Percentiles rank a stretch among this genome's conserved stretches.
Evolutionary conservation across 169 alveolate species (phyloP).

Genomic region (Cryptosporidium muris): DNA sequence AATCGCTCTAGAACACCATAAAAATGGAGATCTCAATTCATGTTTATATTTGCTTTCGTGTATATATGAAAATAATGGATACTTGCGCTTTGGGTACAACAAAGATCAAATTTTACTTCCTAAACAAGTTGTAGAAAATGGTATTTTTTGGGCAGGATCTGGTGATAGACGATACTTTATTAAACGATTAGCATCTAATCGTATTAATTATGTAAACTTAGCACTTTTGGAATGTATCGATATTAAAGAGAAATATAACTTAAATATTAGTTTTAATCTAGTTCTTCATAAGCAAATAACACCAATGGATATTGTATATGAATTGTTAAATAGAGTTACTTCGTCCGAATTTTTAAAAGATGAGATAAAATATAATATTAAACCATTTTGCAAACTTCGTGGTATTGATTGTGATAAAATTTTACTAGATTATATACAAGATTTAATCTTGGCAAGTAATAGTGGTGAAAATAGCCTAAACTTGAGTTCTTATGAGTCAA

Average conservation of each 20-base stretch:
- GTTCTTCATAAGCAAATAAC: slow-evolving; percentile 21
- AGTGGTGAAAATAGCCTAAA: too few species aligned
- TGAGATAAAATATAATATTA: slow-evolving; percentile 44
- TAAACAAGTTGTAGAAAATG: slow-evolving; percentile 60
- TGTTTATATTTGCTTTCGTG: slow-evolving; percentile 43
- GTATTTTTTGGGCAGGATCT: slow-evolving; percentile 69
- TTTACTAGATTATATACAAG: slow-evolving; percentile 23
- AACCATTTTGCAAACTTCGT: slow-evolving; percentile 52
- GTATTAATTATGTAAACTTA: slow-evolving; percentile 30
- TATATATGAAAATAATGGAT: slow-evolving; percentile 8
- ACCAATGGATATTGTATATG: slow-evolving; percentile 21
- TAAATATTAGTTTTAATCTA: slow-evolving; percentile 15
- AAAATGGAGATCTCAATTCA: slow-evolving; percentile 47
- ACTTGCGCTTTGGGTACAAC: too few species aligned
- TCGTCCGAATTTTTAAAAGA: slow-evolving; percentile 22
- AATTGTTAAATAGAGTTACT: slow-evolving; percentile 18
- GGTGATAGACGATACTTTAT: slow-evolving; percentile 46
- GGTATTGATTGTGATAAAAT: slow-evolving; percentile 43
- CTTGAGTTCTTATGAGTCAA: neutral
- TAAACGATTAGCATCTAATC: slow-evolving; percentile 2
- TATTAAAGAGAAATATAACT: slow-evolving; percentile 23
- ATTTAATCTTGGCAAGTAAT: slow-evolving; percentile 18
- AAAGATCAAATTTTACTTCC: neutral
- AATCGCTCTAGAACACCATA: slow-evolving; percentile 24
- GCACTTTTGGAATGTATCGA: slow-evolving; percentile 56